Conservation (phyloP, 495 filamentous ascomycete genomes). For the Neurospora sp. region DNA sequence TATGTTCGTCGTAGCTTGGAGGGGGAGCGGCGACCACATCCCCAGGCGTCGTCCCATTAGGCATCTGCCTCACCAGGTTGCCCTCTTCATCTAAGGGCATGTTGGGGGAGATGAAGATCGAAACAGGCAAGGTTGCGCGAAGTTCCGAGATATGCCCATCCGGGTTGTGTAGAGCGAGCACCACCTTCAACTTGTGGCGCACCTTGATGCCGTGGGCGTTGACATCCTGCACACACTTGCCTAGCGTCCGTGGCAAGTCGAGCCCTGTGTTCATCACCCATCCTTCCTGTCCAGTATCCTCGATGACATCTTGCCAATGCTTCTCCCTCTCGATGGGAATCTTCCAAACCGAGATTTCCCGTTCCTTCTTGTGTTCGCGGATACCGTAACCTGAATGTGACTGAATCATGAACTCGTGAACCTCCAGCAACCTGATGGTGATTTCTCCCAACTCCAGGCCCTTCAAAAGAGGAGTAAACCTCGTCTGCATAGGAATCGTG, state of each 20-base stretch:
- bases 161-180: conserved; percentile 81
- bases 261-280: conserved; percentile 62
- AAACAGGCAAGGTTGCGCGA: conserved; percentile 74
- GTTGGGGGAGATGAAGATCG: conserved; percentile 88
- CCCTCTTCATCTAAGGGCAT: conserved; percentile 75
- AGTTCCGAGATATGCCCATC: conserved; percentile 91
- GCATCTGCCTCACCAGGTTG: conserved; percentile 48
- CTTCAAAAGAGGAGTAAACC: conserved; percentile 75
- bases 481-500: conserved; percentile 65
- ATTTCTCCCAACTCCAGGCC: conserved; percentile 73
- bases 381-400: conserved; percentile 39
- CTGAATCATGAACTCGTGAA: conserved; percentile 54
- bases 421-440: conserved; percentile 63
- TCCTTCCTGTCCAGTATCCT: conserved; percentile 61
- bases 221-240: conserved; percentile 74
- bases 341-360: conserved; percentile 53
- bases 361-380: conserved; percentile 50
- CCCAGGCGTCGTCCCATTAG: conserved; percentile 22
- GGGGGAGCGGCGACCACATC: conserved; percentile 52
- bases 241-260: conserved; percentile 65
- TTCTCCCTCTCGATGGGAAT: conserved; percentile 47
- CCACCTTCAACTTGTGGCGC: conserved; percentile 75
- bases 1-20: conserved; percentile 78
- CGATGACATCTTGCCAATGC: conserved; percentile 56
- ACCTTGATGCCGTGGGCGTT: conserved; percentile 77